Base-by-base conservation (phyloP, 257 asterid genomes). In the Sherardia arvensis region DNA sequence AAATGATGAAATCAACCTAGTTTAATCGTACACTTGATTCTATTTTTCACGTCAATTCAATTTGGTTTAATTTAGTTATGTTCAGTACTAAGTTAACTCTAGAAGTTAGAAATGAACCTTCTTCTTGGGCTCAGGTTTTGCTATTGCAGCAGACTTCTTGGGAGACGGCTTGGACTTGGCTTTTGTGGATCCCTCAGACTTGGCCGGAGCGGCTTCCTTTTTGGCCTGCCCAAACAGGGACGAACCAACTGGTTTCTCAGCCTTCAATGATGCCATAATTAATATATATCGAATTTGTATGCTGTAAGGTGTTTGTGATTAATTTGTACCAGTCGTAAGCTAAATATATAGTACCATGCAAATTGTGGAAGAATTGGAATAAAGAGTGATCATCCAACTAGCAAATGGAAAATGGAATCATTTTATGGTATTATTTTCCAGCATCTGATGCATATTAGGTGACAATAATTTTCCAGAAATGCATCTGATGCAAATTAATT, bases 201-300 rank as follows among this genome's bases (percentile, higher is more conserved):
- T 51, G 48, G 51, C 21, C n/a, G 69, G 23, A 30, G 61, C 14
- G 1, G 51, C 20, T 43, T 64, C 69, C 69, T 64, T 64, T 49
- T 64, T 64, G 48, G 32, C 49, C 49, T 15, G 43, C 49, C 68
- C 68, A 21, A 64, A 64, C 0, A 64, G 59, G 3, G 51, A 55
- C 11, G 68, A 47, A 8, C 68, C 68, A 14, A 64, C 68, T 30
- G 68, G 43, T 64, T 49, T 64, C 22, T 64, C 68, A 29, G 68
- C 68, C 60, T 64, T 64, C 26, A 51, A 51, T 49, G 69, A 30
- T 51, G 51, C 51, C 69, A 64, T 64, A 30, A 4, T 29, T n/a
- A n/a, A n/a, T n/a, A n/a, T n/a, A n/a, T n/a, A n/a, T n/a, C n/a
- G n/a, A n/a, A n/a, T n/a, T n/a, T n/a, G n/a, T n/a, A n/a, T n/a